Evolutionary conservation across 495 filamentous ascomycete species (phyloP).

Genomic region (Hypomontagnella monticulosa): DNA sequence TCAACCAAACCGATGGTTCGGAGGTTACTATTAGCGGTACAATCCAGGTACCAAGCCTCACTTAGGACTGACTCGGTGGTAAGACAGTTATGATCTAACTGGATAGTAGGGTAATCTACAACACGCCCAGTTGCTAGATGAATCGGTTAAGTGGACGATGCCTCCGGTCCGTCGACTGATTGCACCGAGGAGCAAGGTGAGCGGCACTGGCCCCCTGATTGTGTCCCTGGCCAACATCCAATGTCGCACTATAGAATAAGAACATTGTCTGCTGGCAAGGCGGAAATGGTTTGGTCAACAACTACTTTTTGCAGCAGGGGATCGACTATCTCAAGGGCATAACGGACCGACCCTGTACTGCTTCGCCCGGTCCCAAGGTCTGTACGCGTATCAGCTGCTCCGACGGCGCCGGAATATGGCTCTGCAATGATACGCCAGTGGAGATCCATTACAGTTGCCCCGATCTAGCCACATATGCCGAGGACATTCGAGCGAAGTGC

Average conservation of each 20-base stretch:
- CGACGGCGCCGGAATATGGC: conserved; percentile 11
- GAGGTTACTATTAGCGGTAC: conserved; percentile 20
- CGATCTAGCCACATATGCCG: conserved; percentile 6
- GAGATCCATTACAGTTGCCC: not conserved
- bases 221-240: not conserved
- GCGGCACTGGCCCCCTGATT: not conserved
- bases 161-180: not conserved
- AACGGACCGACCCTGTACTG: not conserved
- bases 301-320: not conserved
- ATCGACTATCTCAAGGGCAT: not conserved
- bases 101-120: conserved; percentile 2
- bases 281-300: not conserved
- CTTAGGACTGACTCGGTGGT: not conserved
- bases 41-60: not conserved
- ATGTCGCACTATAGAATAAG: not conserved
- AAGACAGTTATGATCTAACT: not conserved
- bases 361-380: not conserved
- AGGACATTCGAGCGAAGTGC: conserved; percentile 7
- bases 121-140: not conserved
- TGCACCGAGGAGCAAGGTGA: not conserved
- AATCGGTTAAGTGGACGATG: not conserved
- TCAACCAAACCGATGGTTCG: conserved; percentile 8
- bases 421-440: conserved; percentile 24
- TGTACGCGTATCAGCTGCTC: conserved; percentile 12
- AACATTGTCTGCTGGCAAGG: not conserved